Evolutionary conservation across 2,329 filamentous ascomycete species (phyloP).

Genomic region (Calonectria hongkongensis): DNA sequence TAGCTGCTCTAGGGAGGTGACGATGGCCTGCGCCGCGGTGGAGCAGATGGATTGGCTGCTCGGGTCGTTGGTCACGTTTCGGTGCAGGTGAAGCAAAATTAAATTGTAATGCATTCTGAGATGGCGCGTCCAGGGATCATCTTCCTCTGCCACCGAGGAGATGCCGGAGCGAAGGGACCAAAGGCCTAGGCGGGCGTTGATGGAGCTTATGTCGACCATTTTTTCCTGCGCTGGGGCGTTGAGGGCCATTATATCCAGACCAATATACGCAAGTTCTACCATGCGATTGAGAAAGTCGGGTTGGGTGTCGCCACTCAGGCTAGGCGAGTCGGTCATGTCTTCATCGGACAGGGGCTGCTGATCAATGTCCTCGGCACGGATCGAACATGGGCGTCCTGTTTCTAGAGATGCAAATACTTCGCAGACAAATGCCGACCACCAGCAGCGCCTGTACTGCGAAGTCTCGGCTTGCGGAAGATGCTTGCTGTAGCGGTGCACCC

Average conservation of each 20-base stretch:
- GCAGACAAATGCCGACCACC: slow-evolving; percentile 53
- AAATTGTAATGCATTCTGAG: slow-evolving; percentile 54
- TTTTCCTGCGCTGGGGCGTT: slow-evolving; percentile 47
- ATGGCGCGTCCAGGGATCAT: slow-evolving; percentile 49
- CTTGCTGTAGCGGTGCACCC: slow-evolving; percentile 47
- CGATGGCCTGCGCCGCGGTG: slow-evolving; percentile 51
- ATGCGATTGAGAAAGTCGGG: slow-evolving; percentile 52
- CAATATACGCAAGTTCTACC: slow-evolving; percentile 51
- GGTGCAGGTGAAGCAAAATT: slow-evolving; percentile 49
- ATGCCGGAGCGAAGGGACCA: slow-evolving; percentile 53
- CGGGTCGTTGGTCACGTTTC: slow-evolving; percentile 41
- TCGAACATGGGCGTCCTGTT: slow-evolving; percentile 50
- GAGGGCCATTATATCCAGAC: slow-evolving; percentile 47
- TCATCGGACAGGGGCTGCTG: slow-evolving; percentile 46
- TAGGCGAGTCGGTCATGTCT: slow-evolving; percentile 40
- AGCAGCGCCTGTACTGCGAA: slow-evolving; percentile 51
- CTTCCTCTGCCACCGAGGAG: slow-evolving; percentile 49
- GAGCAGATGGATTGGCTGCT: slow-evolving; percentile 52
- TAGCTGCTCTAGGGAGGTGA: slow-evolving; percentile 49
- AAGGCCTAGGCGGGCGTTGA: slow-evolving; percentile 49
- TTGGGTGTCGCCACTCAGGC: slow-evolving; percentile 11
- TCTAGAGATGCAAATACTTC: slow-evolving; percentile 51
- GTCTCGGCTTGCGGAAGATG: slow-evolving; percentile 49
- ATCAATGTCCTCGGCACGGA: slow-evolving; percentile 52
- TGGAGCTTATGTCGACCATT: slow-evolving; percentile 46